Conservation (phyloP, 176 grass and related monocot genomes). For the Paspalum vaginatum region DNA sequence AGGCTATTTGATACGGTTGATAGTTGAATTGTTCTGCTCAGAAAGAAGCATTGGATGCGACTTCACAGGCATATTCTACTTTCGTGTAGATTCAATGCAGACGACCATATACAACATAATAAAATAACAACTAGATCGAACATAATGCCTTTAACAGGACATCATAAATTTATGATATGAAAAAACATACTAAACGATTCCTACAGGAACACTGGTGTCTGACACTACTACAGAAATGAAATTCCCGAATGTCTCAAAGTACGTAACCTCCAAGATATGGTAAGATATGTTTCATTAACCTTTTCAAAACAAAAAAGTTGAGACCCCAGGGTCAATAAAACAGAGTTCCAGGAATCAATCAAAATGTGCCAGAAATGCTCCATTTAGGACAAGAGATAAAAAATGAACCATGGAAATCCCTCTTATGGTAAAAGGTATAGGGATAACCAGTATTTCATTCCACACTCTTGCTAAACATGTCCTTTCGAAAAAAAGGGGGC, state of each 20-base stretch:
- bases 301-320: too few species aligned
- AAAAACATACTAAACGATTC: not conserved
- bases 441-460: too few species aligned
- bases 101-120: not conserved
- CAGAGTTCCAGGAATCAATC: too few species aligned
- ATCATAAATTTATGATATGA: not conserved
- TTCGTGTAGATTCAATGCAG: conserved; percentile 9
- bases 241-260: not conserved
- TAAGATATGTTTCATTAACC: too few species aligned
- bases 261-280: too few species aligned
- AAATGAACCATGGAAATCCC: too few species aligned
- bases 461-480: too few species aligned
- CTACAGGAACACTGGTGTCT: not conserved
- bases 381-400: too few species aligned
- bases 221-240: not conserved
- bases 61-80: not conserved
- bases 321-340: too few species aligned
- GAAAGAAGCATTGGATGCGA: not conserved
- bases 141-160: not conserved
- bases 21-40: not conserved
- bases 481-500: too few species aligned
- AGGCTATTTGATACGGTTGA: not conserved
- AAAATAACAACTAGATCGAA: not conserved
- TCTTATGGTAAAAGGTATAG: too few species aligned
- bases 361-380: too few species aligned